Evolutionary conservation across 2,329 filamentous ascomycete species (phyloP), one percentile per base, ranked within the genome.

Genomic region (Samsoniella hepiali): DNA sequence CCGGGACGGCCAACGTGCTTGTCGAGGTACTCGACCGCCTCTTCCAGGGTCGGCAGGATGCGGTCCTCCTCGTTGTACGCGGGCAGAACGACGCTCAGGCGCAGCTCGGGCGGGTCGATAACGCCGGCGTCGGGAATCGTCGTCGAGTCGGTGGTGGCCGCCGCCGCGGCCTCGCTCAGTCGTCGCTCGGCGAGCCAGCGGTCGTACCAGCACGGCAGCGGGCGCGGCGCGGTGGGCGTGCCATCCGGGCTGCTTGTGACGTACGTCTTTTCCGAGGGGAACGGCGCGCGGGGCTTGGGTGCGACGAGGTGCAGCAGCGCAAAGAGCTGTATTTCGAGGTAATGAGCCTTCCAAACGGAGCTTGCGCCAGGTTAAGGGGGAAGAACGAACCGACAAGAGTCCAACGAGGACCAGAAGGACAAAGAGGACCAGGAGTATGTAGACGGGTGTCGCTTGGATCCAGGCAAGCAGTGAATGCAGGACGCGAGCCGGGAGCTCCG

Each of bases 61-160:
- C 95, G 88, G 64, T 90, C 83, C 73, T 94, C 89, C 73, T 99
- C 95, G 69, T 99, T 99, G 82, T 93, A 99, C 10, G 95, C 95
- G 0, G 95, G 95, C 50, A 99, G 89, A 0, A 99, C 92, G 8
- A 98, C 88, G 61, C 91, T 95, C 81, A 99, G 87, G 73, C 90
- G 90, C n/a, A 97, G 77, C 66, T 93, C 88, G 15, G 93, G 85
- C 2, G 88, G 83, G 67, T 93, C 89, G 62, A 96, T 89, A 51
- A 80, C 76, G 68, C 85, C 82, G 17, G 82, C 75, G 67, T 86
- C 80, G 45, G 75, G 75, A 3, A 76, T 77, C 69, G 69, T 70
- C 65, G 53, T 29, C 34, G 38, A n/a, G 40, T 58, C n/a, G 40
- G 55, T 13, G 17, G 22, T 27, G 40, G 50, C n/a, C 15, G 42